Evolutionary conservation across 805 yeast genomes (phyloP).

Genomic region (Hanseniaspora singularis): DNA sequence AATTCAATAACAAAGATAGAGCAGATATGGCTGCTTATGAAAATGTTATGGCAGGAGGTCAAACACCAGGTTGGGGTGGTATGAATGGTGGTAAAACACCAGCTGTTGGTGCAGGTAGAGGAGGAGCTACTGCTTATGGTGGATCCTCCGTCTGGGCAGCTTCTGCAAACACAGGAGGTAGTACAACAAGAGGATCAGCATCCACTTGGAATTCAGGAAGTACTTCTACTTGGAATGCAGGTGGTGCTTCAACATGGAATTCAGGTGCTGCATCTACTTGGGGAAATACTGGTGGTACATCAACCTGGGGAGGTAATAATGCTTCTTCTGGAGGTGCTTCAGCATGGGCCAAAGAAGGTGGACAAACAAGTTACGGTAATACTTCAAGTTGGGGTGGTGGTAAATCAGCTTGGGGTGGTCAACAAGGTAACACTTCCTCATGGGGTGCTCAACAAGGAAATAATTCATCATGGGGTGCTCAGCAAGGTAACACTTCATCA

Average conservation of each 20-base stretch:
- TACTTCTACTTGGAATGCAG: conserved; percentile 37
- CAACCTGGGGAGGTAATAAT: conserved; percentile 31
- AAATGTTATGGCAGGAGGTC: conserved; percentile 24
- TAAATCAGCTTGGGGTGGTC: conserved; percentile 12
- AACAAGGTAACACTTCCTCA: no score
- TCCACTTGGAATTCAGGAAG: conserved; percentile 24
- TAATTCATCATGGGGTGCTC: no score
- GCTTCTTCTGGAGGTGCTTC: conserved; percentile 38
- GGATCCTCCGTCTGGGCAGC: conserved; percentile 29
- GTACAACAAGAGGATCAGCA: conserved; percentile 24
- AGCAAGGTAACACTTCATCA: conserved; percentile 38
- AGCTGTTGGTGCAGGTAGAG: conserved; percentile 26
- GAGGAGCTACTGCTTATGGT: conserved; percentile 20
- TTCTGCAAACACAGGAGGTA: conserved; percentile 38
- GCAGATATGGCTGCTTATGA: neutral
- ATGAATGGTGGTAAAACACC: conserved; percentile 26
- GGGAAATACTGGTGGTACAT: conserved; percentile 23
- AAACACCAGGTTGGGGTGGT: conserved; percentile 39
- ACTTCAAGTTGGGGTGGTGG: conserved; percentile 33
- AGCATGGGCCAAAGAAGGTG: conserved; percentile 38
- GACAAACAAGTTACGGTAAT: conserved; percentile 33
- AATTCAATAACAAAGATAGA: conserved; percentile 21
- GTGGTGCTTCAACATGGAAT: conserved; percentile 34
- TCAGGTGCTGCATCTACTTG: conserved; percentile 24
- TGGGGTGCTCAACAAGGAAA: conserved; percentile 21